Evolutionary conservation across 495 filamentous ascomycete species (phyloP), one percentile per base, ranked within the genome.

Genomic region (Neurospora sp.): DNA sequence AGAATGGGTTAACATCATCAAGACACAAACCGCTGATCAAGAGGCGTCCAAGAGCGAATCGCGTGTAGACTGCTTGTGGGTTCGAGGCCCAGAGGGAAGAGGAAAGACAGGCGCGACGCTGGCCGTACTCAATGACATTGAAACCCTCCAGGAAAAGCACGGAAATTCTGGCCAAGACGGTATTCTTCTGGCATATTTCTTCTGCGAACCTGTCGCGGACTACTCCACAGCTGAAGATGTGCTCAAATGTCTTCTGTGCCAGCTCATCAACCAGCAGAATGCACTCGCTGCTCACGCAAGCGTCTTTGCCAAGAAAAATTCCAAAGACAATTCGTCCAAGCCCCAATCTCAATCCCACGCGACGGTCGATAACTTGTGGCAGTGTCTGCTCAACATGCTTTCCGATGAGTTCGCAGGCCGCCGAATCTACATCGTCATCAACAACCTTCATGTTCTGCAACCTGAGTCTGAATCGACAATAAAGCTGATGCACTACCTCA

Each of bases 351-450:
- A 75, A 69, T 72, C 75, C 2, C 71, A 74, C 14, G 70, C 76
- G 9, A 79, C 77, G 8, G 76, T 83, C 18, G 80, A 83, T 49
- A 82, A 83, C 35, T 38, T 83, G n/a, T 83, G 81, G 80, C 79
- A 80, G 44, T 74, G 75, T 10, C 77, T 83, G 46, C 78, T 78
- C 73, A 80, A 80, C 39, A 82, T 82, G 74, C 79, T 83, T 49
- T 74, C 73, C n/a, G 81, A 83, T 31, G 76, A 79, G 8, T 79
- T 77, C 23, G 79, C 80, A 31, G 81, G 78, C 2, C 77, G 72
- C 38, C 44, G 44, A 11, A 79, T 83, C 39, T 80, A 82, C 49
- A 80, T 83, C 54, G 76, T 84, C 4, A 72, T 84, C 38, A 80
- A 82, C 72, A 84, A 83, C 70, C 66, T 84, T 3, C 82, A 84